A percentile compares a stretch with the other conserved stretches of the same genome.
These are phyloP conservation scores for Xylariaceae sp. DNA, from an alignment of 2,329 filamentous ascomycete genomes.

Conservation along the genomic window DNA sequence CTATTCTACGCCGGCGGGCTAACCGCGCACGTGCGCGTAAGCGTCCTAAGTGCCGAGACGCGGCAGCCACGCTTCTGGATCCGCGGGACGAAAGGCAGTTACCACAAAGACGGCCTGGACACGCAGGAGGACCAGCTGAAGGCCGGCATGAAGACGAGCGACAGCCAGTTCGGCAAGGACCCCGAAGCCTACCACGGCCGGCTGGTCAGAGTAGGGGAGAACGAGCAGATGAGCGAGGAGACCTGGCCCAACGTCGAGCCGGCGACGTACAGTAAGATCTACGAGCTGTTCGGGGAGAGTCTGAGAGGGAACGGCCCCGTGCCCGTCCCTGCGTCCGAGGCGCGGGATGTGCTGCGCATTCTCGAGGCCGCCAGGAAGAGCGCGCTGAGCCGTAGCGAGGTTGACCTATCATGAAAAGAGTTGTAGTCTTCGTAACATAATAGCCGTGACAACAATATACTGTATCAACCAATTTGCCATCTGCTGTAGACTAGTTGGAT, in stretches of 20 bases:
- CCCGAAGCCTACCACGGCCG: constrained; percentile 51
- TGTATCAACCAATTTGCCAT: too few relatives aligned
- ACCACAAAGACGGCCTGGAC: constrained; percentile 68
- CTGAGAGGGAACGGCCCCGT: constrained; percentile 47
- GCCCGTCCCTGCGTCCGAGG: constrained; percentile 51
- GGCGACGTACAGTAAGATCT: constrained; percentile 64
- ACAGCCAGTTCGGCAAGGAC: constrained; percentile 63
- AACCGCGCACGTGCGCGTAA: constrained; percentile 65
- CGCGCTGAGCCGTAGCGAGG: constrained; percentile 44
- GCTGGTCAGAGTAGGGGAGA: constrained; percentile 52
- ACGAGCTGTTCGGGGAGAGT: constrained; percentile 50
- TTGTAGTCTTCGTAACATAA: neutral
- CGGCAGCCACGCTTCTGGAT: constrained; percentile 74
- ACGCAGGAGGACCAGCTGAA: constrained; percentile 71
- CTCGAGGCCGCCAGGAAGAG: constrained; percentile 52
- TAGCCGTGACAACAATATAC: too few relatives aligned
- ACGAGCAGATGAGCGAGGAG: constrained; percentile 48
- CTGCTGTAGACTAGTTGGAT: neutral
- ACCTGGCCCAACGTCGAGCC: constrained; percentile 56
- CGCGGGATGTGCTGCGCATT: constrained; percentile 50
- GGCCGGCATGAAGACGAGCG: constrained; percentile 56
- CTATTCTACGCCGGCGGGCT: constrained; percentile 62
- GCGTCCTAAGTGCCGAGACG: constrained; percentile 63
- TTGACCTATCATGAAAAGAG: constrained; percentile 33
- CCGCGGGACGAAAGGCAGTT: constrained; percentile 68